Base-by-base conservation (phyloP, 176 grass and related monocot genomes). In the Luzula sylvatica region DNA sequence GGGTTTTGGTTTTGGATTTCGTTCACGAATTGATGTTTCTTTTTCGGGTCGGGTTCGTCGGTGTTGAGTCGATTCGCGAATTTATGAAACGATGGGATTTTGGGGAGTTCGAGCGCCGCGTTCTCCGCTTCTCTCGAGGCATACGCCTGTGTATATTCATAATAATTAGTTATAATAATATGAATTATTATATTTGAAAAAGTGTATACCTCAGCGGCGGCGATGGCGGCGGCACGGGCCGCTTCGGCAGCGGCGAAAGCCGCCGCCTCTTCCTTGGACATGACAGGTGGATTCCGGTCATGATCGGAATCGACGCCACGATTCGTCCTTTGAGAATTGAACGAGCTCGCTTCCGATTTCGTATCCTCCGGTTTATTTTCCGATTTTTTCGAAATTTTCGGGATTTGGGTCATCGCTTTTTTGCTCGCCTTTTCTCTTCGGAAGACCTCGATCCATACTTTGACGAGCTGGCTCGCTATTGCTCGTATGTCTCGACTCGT, bases 401-500 rank as follows among this genome's bases (percentile, higher is more conserved):
- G 66, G 68, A 58, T 54, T 63, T 75, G 74, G 26, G 65, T 18
- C 45, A 20, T 52, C 6, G 54, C 67, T 72, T 60, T 76, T 67
- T 98, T 90, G 46, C 42, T 77, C 56, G 72, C 81, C 52, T 98
- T 98, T 80, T 98, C 85, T 80, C 79, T 90, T 56, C 92, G 92
- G 53, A 98, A 90, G 46, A 98, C 74, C 65, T 98, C 92, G 55
- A 98, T 77, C 92, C 92, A 98, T 61, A 98, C 75, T 61, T 60
- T 80, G 38, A 90, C 92, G 39, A 98, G 74, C 44, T 98, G 92
- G 18, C 75, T 83, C 67, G 92, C 92, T 71, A 98, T 77, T 49
- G 92, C 82, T 71, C 92, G 85, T 58, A 98, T 98, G 69, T 98
- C 92, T 75, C 92, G 71, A 66, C 92, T 98, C 58, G 92, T 90